A percentile compares a stretch with the other conserved stretches of the same genome.
Conservation (phyloP, 345 rosid species). For the Odontarrhena argentea region DNA sequence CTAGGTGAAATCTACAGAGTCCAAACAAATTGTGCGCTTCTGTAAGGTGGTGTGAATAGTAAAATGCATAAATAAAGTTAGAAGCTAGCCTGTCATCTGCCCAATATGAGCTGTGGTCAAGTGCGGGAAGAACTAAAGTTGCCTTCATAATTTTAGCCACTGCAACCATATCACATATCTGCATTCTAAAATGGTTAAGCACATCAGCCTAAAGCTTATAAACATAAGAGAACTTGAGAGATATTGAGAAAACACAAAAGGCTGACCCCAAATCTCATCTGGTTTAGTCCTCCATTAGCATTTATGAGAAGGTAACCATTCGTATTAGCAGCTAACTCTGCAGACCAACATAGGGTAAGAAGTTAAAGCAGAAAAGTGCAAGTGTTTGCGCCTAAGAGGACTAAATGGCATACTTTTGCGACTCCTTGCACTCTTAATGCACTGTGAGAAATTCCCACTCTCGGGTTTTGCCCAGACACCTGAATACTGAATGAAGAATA, state of each 20-base stretch:
- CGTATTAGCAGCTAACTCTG: conserved; percentile 73
- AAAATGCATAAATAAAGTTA: background rate
- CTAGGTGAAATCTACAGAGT: conserved; percentile 6
- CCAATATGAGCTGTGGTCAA: conserved; percentile 93
- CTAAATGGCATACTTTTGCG: conserved; percentile 57
- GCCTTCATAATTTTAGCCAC: conserved; percentile 91
- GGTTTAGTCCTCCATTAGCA: conserved; percentile 98
- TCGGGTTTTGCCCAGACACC: conserved; percentile 88
- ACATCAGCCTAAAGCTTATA: conserved; percentile 45
- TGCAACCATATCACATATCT: conserved; percentile 98
- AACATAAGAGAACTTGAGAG: conserved; percentile 23
- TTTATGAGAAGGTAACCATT: conserved; percentile 85
- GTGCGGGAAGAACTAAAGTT: conserved; percentile 88
- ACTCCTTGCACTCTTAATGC: conserved; percentile 58
- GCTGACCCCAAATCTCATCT: conserved; percentile 99
- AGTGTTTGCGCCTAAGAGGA: background rate
- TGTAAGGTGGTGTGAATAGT: background rate
- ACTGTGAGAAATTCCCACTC: conserved; percentile 77
- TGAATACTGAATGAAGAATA: conserved; percentile 55
- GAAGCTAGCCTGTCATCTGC: conserved; percentile 74
- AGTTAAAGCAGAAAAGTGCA: conserved; percentile 29
- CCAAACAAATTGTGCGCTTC: conserved; percentile 3
- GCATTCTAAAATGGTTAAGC: conserved; percentile 62
- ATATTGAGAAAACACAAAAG: conserved; percentile 46
- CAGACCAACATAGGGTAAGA: conserved; percentile 19